Evolutionary conservation across 257 asterid species (phyloP), one percentile per base, ranked within the genome.

Genomic region (Haberlea rhodopensis): DNA sequence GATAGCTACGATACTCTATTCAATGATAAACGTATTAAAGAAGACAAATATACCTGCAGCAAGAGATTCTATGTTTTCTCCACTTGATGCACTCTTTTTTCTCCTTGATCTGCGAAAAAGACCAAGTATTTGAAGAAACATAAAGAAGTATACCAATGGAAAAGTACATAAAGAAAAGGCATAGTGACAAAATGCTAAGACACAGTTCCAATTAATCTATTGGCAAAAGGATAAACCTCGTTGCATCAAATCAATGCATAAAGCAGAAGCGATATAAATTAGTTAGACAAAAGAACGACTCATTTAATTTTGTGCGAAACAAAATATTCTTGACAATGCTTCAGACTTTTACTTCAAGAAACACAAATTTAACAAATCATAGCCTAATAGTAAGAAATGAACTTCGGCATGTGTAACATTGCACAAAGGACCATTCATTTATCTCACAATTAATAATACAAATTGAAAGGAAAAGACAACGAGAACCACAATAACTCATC

Each of bases 51-150:
- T 69, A 86, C 95, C 96, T 63, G 87, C 75, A 70, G 81, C 56
- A 28, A 68, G 78, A 48, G 90, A 83, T 43, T 86, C 95, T 43
- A 76, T 20, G 69, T 78, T 87, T 73, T 89, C 96, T 75, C 96
- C 90, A 76, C 79, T 81, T 25, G 92, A 68, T 29, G 86, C 81
- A 76, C 70, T 85, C 87, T 89, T 89, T 75, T 86, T 89, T 74
- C 95, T 86, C 82, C 94, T 86, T 75, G 95, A 86, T 80, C 96
- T 89, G 89, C 62, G 55, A 58, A 63, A 40, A 63, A 63, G 21
- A 29, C 63, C 53, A 3, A 49, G 26, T 11, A 51, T 23, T 34
- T 60, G 29, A 31, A 48, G 46, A 23, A 52, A 56, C 19, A 18
- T 25, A 43, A 5, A 64, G 40, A 34, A 53, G 46, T 2, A 51